A percentile compares a stretch with the other conserved stretches of the same genome.
Evolutionary conservation across 768 basidiomycete species (phyloP).

Genomic region (Termitomyces sp.): DNA sequence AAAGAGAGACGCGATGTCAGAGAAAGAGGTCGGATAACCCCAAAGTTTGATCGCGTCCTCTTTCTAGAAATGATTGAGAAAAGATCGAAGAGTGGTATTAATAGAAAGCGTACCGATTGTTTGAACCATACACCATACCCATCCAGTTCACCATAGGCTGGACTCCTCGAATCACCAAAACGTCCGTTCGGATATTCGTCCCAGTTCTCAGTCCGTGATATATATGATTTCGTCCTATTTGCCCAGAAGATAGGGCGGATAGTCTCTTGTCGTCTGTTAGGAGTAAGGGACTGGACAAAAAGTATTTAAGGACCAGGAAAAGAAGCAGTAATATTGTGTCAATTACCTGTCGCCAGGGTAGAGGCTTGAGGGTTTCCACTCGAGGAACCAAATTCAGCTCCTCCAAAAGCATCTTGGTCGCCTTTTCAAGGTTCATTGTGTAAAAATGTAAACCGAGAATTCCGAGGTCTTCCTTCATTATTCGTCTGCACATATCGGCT

Average conservation of each 20-base stretch:
- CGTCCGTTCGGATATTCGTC: slow-evolving; percentile 99
- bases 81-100: slow-evolving; percentile 6
- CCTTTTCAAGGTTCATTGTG: slow-evolving; percentile 96
- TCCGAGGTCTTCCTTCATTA: slow-evolving; percentile 75
- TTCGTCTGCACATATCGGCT: slow-evolving; percentile 88
- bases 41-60: slow-evolving; percentile 86
- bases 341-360: slow-evolving; percentile 93
- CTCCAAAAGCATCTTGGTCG: slow-evolving; percentile 91
- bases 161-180: slow-evolving; percentile 95
- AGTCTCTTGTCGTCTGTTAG: slow-evolving; percentile 83
- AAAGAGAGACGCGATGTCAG: slow-evolving; percentile 75
- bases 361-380: slow-evolving; percentile 87
- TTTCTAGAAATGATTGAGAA: slow-evolving; percentile 44
- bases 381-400: slow-evolving; percentile 87
- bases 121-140: slow-evolving; percentile 94
- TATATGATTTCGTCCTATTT: slow-evolving; percentile 91
- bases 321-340: neutral
- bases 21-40: slow-evolving; percentile 69
- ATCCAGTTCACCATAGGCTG: slow-evolving; percentile 97
- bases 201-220: slow-evolving; percentile 97
- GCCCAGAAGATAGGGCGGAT: slow-evolving; percentile 99
- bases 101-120: slow-evolving; percentile 55
- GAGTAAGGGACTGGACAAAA: slow-evolving; percentile 74
- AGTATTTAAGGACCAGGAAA: slow-evolving; percentile 14
- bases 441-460: slow-evolving; percentile 94